Evolutionary conservation across 2,329 filamentous ascomycete genomes (phyloP), one percentile per base, ranked within the genome.

Genomic region (Fusarium sp.): DNA sequence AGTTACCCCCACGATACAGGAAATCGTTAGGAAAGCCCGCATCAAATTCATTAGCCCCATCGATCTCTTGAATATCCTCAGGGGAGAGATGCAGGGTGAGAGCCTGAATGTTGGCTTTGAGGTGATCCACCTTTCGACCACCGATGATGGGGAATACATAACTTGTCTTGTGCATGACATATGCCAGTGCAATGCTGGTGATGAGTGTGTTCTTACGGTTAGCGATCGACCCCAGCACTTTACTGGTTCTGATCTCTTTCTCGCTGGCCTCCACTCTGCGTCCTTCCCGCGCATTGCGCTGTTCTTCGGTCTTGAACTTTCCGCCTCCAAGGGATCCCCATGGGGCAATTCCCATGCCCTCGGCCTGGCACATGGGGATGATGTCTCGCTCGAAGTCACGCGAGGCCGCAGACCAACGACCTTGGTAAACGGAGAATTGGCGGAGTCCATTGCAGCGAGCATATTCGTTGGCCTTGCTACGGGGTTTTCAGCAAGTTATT

Each of bases 111-210:
- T 94, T 94, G 64, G 86, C 86, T 78, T 91, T 88, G 44, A 95
- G 83, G 78, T 95, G 92, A 56, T 91, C 89, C 15, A 93, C 80
- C 75, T 90, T 94, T 16, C 92, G 87, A 1, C 91, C 91, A 16
- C 93, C 92, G 9, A 94, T 85, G 44, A 95, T 90, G 2, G 93
- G 93, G 78, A 93, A 94, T 18, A 94, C 90, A 75, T 93, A 90
- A 0, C 91, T 88, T 2, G 90, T 85, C 82, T 94, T 94, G 72
- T 90, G 87, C 86, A 93, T 88, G 19, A 94, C 90, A 77, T 95
- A 95, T 5, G 93, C 92, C 30, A 95, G 82, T 13, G 93, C 92
- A 64, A 88, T 80, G 69, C 84, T 85, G 21, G 85, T 86, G 71
- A 87, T 81, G 59, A 80, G 73, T 5, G 83, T 85, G 69, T 80